Conservation (phyloP, 305 asterid genomes). For the Ruellia speciosa region DNA sequence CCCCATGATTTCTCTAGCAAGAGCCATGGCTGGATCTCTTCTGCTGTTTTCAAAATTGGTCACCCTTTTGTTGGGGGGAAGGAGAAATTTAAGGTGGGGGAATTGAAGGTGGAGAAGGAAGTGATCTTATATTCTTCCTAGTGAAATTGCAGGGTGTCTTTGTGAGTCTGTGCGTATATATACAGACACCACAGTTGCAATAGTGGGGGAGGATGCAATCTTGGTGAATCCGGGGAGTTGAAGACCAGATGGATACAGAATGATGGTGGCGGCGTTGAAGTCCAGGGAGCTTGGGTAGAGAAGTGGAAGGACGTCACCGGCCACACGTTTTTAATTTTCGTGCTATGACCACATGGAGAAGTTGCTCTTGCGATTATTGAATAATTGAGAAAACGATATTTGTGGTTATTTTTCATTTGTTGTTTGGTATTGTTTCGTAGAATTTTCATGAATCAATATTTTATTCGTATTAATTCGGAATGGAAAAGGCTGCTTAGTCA, state of each 20-base stretch:
- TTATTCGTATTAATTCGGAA: too few relatives aligned
- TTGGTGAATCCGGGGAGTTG: background rate
- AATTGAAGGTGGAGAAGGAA: background rate
- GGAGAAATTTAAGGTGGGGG: slow-evolving; percentile 13
- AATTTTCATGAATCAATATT: background rate
- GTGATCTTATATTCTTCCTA: background rate
- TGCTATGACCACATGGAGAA: background rate
- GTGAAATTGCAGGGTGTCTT: background rate
- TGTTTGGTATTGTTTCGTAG: background rate
- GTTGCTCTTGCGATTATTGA: background rate
- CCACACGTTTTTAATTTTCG: slow-evolving; percentile 32
- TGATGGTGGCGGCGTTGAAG: background rate
- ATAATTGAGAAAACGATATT: background rate
- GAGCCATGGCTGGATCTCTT: slow-evolving; percentile 37
- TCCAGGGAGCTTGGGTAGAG: background rate
- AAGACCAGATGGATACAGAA: background rate
- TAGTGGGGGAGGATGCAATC: background rate
- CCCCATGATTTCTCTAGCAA: slow-evolving; percentile 60
- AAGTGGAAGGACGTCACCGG: slow-evolving; percentile 19
- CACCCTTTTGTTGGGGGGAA: slow-evolving; percentile 11
- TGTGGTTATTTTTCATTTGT: too few relatives aligned
- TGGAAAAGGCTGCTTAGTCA: background rate
- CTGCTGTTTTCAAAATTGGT: background rate
- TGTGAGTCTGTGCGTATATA: background rate
- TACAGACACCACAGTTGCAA: background rate